phyloP scores from a whole-genome alignment of 441 rosid species.

The Lepidium campestre region DNA sequence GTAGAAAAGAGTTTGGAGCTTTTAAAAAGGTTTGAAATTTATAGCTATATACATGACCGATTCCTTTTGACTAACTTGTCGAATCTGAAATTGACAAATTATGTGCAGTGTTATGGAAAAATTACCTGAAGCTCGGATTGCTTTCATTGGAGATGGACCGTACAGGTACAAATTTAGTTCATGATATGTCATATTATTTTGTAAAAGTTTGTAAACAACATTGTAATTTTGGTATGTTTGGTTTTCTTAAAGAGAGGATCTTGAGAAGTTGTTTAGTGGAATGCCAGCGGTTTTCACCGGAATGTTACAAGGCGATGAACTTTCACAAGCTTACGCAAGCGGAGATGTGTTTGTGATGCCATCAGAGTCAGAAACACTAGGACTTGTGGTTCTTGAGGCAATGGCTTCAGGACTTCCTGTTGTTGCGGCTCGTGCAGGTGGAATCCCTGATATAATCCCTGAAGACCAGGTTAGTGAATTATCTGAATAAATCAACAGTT shows the following conservation, averaged over 20 bases:
- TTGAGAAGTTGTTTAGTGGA: conserved; percentile 76
- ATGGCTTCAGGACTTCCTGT: conserved; percentile 95
- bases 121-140: conserved; percentile 86
- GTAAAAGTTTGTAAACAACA: neutral
- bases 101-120: conserved; percentile 82
- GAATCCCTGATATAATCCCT: conserved; percentile 91
- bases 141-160: conserved; percentile 94
- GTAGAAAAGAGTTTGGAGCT: conserved; percentile 97
- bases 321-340: conserved; percentile 93
- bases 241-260: conserved; percentile 55
- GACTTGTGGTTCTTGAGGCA: conserved; percentile 92
- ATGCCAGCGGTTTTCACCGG: conserved; percentile 97
- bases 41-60: neutral
- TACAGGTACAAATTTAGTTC: conserved; percentile 52
- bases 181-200: neutral
- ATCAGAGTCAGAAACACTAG: conserved; percentile 94
- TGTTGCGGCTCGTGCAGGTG: conserved; percentile 90
- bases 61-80: neutral
- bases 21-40: conserved; percentile 23
- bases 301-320: conserved; percentile 83
- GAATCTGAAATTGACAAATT: conserved; percentile 5
- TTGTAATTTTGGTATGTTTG: neutral
- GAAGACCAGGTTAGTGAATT: conserved; percentile 46
- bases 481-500: neutral
- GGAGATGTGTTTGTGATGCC: conserved; percentile 96